Conservation (phyloP, 2,329 filamentous ascomycete species). For the Aureobasidium mangrovei region DNA sequence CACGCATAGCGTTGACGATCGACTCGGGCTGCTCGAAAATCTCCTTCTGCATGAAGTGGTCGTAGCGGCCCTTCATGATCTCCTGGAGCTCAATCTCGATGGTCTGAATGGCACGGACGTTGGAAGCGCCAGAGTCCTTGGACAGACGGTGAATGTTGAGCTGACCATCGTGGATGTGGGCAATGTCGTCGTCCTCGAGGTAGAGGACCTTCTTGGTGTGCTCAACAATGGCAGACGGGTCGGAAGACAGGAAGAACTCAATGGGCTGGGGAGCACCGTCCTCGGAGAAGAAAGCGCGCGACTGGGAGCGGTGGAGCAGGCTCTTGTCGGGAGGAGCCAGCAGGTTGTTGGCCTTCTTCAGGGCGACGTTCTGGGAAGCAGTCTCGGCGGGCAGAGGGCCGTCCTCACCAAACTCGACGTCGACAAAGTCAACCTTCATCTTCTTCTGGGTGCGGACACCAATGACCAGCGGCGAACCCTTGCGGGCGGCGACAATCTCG, state of each 20-base stretch:
- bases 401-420: constrained; percentile 93
- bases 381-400: constrained; percentile 82
- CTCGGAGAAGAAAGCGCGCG: constrained; percentile 96
- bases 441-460: constrained; percentile 95
- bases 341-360: constrained; percentile 68
- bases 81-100: constrained; percentile 98
- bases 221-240: constrained; percentile 96
- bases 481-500: constrained; percentile 94
- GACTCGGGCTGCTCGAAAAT: constrained; percentile 99
- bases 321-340: constrained; percentile 94
- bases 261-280: constrained; percentile 96
- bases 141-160: constrained; percentile 97
- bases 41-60: constrained; percentile 99
- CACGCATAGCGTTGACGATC: constrained; percentile 99
- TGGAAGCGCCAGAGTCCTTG: constrained; percentile 93
- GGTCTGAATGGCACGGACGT: constrained; percentile 96
- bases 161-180: constrained; percentile 97
- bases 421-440: constrained; percentile 99
- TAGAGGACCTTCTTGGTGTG: constrained; percentile 99
- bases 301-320: constrained; percentile 95
- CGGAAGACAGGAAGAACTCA: constrained; percentile 98
- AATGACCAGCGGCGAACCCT: constrained; percentile 95
- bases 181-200: constrained; percentile 98
- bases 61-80: constrained; percentile 99
- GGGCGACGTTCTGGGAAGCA: constrained; percentile 88